phyloP scores from a whole-genome alignment of 2,329 filamentous ascomycete species.

The Pleomassaria siparia region DNA sequence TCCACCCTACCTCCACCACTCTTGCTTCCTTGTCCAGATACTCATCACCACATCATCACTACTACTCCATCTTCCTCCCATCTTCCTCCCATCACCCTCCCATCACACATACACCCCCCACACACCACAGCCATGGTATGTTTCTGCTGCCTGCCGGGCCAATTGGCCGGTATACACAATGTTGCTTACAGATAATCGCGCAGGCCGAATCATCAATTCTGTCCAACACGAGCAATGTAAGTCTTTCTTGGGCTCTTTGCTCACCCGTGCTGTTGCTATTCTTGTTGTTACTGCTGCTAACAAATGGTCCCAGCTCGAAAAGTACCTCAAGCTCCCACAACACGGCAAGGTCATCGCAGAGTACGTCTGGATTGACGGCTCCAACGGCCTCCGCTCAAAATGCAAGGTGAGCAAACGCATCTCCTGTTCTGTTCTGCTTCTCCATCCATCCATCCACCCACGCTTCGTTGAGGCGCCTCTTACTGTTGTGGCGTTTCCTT shows the following conservation, averaged over 20 bases:
- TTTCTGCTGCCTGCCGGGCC: constrained; percentile 6
- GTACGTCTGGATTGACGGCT: constrained; percentile 93
- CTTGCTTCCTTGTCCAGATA: too few species aligned
- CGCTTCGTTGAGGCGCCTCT: not conserved
- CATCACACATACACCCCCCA: constrained; percentile 5
- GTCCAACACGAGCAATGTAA: constrained; percentile 53
- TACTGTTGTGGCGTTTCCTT: constrained; percentile 24
- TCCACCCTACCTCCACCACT: not conserved
- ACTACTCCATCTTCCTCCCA: not conserved
- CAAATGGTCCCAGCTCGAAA: constrained; percentile 68
- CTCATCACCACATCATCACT: not conserved
- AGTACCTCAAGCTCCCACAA: constrained; percentile 90
- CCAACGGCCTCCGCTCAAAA: constrained; percentile 86
- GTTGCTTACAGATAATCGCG: constrained; percentile 15
- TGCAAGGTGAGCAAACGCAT: constrained; percentile 87
- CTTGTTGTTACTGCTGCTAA: too few species aligned
- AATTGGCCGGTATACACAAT: not conserved
- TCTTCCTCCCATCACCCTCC: not conserved
- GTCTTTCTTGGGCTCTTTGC: constrained; percentile 22
- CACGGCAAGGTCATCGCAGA: constrained; percentile 87
- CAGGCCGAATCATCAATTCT: constrained; percentile 46
- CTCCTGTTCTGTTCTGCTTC: not conserved
- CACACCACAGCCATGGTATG: constrained; percentile 37
- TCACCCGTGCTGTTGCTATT: constrained; percentile 12
- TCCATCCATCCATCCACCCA: not conserved